Evolutionary conservation across 2,329 filamentous ascomycete genomes (phyloP).

Genomic region (Akanthomyces lecanii): DNA sequence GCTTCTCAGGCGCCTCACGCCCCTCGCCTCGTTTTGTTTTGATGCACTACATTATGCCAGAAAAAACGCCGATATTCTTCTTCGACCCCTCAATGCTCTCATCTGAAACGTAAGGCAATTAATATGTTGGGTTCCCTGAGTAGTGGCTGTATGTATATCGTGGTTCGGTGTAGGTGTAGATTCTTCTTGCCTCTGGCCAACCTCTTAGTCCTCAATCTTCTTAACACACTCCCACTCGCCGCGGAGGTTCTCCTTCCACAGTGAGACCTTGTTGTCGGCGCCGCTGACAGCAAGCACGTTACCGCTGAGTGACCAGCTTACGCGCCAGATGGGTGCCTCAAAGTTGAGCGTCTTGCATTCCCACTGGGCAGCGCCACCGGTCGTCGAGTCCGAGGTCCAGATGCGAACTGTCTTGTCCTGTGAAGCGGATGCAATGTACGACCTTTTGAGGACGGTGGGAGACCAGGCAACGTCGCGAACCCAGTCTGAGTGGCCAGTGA

Average conservation of each 20-base stretch:
- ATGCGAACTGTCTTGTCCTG: conserved; percentile 98
- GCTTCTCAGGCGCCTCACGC: background rate
- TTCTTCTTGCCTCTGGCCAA: background rate
- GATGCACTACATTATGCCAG: background rate
- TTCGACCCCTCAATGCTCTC: background rate
- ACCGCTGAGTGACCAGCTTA: conserved; percentile 95
- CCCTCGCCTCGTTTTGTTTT: background rate
- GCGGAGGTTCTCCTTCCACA: conserved; percentile 98
- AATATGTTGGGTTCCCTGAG: background rate
- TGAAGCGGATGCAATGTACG: conserved; percentile 90
- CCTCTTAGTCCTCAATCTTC: conserved; percentile 77
- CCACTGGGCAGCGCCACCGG: conserved; percentile 68
- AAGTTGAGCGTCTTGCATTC: conserved; percentile 80
- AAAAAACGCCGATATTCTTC: conserved; percentile 1
- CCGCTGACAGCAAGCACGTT: conserved; percentile 93
- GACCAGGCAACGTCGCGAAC: conserved; percentile 97
- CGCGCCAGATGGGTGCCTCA: conserved; percentile 87
- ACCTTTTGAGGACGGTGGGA: conserved; percentile 89
- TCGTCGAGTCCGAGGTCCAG: conserved; percentile 71
- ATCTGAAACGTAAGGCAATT: background rate
- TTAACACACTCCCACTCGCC: conserved; percentile 98
- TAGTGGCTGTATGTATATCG: background rate
- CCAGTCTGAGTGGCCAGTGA: conserved; percentile 89
- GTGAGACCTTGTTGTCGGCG: conserved; percentile 90
- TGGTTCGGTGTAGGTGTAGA: background rate